A percentile compares a stretch with the other conserved stretches of the same genome.
These are phyloP conservation scores for Biancaea sappan DNA, from an alignment of 306 rosid species.

Conservation along the genomic window DNA sequence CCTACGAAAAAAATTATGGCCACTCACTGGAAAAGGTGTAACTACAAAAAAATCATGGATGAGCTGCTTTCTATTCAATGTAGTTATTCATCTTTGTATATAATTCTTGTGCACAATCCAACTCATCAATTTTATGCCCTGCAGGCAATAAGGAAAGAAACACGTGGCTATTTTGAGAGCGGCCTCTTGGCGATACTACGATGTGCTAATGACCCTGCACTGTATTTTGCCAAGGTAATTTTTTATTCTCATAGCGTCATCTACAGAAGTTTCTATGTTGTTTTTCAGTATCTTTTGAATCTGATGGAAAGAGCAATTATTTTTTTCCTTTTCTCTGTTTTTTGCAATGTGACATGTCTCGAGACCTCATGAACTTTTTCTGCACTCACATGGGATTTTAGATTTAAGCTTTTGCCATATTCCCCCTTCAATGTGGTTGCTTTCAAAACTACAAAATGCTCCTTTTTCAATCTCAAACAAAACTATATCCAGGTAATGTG, in stretches of 20 bases:
- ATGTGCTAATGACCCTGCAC: constrained; percentile 60
- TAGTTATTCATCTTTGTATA: neutral
- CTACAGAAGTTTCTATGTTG: neutral
- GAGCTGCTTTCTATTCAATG: neutral
- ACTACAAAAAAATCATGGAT: neutral
- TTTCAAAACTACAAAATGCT: too few species aligned
- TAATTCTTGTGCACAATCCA: neutral
- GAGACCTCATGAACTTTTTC: too few species aligned
- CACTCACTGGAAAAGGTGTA: constrained; percentile 62
- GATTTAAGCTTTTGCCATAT: too few species aligned
- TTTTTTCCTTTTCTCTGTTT: too few species aligned
- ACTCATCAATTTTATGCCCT: neutral
- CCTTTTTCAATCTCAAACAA: too few species aligned
- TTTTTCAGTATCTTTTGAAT: too few species aligned
- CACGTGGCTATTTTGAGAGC: constrained; percentile 54
- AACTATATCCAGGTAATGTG: too few species aligned
- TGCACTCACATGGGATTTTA: too few species aligned
- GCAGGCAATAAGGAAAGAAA: constrained; percentile 65
- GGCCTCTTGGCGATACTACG: constrained; percentile 62
- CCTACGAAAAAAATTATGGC: constrained; percentile 48
- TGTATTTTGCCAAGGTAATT: constrained; percentile 74
- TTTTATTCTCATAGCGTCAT: neutral
- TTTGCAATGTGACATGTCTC: too few species aligned
- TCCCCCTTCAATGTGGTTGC: too few species aligned
- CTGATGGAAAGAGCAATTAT: too few species aligned